Evolutionary conservation across 305 asterid species (phyloP), one percentile per base, ranked within the genome.

Genomic region (Salvia sclarea): DNA sequence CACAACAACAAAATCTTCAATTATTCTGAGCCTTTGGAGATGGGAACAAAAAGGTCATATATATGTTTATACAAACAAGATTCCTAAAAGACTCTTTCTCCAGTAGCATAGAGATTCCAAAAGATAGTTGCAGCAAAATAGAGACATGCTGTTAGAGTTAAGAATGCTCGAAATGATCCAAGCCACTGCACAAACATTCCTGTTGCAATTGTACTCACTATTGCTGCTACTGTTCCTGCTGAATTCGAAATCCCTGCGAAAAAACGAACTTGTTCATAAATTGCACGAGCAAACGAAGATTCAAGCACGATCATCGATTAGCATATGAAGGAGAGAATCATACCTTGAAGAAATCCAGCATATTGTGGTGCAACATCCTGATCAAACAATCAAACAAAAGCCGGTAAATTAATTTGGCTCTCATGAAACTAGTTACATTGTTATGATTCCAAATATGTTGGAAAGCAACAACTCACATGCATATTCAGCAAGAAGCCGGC

Each of bases 211-310:
- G 98, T 90, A 71, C 98, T 93, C 54, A 88, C 75, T 69, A 90
- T 90, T 31, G 98, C 98, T 37, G 97, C 98, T 25, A 93, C 18
- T 47, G 98, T 93, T 60, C 98, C 98, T 5, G 94, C 96, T n/a
- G 96, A 90, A 80, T 90, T 93, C 5, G 98, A 88, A 22, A 92
- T 86, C 80, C 98, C 96, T 89, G 86, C 72, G 18, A 28, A 9
- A 24, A n/a, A 61, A 33, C 38, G 13, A 2, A 52, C 3, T 4
- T 16, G 40, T 21, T 44, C 72, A 17, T 16, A 47, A 6, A 22
- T 0, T 52, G 37, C 58, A 22, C 35, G 4, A 52, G 33, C 35
- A 22, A 1, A 11, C 14, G 16, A 13, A 0, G 5, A 30, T 4
- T 30, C 35, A 30, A 30, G 35, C 35, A 30, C 10, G 8, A 11